Percentiles rank a stretch among this genome's conserved stretches.
Conservation (phyloP, 148 eudicot species). For the Cornus suecica region DNA sequence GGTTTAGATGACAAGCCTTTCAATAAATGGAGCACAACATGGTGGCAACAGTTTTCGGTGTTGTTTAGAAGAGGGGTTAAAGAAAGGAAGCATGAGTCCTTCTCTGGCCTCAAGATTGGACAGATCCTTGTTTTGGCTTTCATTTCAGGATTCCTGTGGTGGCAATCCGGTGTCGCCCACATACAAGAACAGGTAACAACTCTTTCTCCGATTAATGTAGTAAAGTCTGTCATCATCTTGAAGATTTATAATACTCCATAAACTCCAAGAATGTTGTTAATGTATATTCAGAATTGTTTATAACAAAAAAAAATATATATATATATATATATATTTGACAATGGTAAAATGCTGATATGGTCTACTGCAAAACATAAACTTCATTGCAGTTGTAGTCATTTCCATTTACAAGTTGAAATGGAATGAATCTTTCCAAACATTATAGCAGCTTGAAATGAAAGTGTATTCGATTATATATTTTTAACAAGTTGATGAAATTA, state of each 20-base stretch:
- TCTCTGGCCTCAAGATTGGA: constrained; percentile 39
- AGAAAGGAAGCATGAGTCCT: constrained; percentile 61
- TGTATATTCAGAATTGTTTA: no score
- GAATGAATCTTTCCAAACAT: no score
- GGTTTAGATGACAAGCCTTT: constrained; percentile 16
- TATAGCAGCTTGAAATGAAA: no score
- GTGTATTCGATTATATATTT: no score
- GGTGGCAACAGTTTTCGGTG: constrained; percentile 68
- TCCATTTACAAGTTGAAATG: no score
- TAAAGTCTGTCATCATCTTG: no score
- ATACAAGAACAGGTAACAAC: constrained; percentile 48
- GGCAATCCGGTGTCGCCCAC: constrained; percentile 44
- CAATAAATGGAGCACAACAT: constrained; percentile 52
- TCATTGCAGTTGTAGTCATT: no score
- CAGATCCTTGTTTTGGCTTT: constrained; percentile 49
- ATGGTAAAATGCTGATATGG: neutral
- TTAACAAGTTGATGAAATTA: neutral
- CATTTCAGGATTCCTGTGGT: constrained; percentile 66
- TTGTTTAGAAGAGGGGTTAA: constrained; percentile 61
- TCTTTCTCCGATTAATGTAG: no score
- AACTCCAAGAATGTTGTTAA: neutral
- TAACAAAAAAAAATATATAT: no score
- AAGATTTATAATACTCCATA: no score
- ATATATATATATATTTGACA: no score
- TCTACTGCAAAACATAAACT: no score